Base-by-base conservation (phyloP, 768 basidiomycete species). In the Mycena floridula region DNA sequence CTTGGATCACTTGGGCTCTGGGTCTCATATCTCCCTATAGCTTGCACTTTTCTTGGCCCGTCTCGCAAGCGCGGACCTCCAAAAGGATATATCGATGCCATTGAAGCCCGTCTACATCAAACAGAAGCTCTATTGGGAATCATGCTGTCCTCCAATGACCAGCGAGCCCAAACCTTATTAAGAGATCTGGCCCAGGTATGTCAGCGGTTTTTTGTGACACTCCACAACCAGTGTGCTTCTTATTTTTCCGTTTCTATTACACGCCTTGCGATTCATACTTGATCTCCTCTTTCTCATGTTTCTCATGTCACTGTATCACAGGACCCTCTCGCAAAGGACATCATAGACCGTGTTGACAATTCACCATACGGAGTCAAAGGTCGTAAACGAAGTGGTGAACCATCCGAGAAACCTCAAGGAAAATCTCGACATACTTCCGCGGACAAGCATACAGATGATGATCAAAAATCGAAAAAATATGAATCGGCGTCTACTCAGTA, bases 51-150 rank as follows among this genome's bases (percentile, higher is more conserved):
- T 62, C 70, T 88, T 30, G 84, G 83, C 2, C 85, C 85, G 7
- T 87, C 85, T 11, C 77, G 84, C 53, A 86, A 86, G 59, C 83
- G 90, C 51, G 90, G 90, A 2, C 86, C 87, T 3, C 87, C 89
- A n/a, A 90, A 89, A 58, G 91, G 91, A 1, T 95, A 95, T 69
- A 93, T 95, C 57, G 90, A 94, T 56, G 90, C 90, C 23, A 91
- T 95, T 54, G 91, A 95, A 64, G 86, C 87, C 12, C 79, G 89
- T 12, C 67, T 95, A 5, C 92, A 95, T 53, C 89, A 94, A 57
- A 89, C 90, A 15, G 91, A 95, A 60, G 91, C 91, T 0, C 70
- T 95, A 32, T 70, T 95, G 23, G 92, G 90, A 42, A 85, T 91
- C 46, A 67, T 94, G 42, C 69, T 93, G 28, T 72, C 81, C 26